Evolutionary conservation across 306 rosid species (phyloP).

Genomic region (Medicago ruthenica): DNA sequence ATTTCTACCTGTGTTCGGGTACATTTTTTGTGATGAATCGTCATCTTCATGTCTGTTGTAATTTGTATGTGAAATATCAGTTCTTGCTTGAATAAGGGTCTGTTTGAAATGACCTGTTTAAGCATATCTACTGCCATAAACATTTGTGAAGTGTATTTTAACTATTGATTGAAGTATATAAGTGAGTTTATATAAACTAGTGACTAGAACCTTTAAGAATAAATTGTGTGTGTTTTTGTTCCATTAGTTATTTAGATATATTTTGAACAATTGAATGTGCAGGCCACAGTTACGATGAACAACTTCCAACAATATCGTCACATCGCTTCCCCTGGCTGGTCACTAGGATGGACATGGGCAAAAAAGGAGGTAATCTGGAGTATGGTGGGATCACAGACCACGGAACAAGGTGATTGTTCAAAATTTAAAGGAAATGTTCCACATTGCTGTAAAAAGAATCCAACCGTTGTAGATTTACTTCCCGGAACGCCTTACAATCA

Average conservation of each 20-base stretch:
- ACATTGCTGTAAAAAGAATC: constrained; percentile 75
- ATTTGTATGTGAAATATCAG: not conserved
- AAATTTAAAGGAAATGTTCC: constrained; percentile 64
- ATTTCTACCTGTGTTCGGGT: constrained; percentile 7
- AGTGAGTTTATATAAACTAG: not conserved
- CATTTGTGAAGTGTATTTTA: constrained; percentile 1
- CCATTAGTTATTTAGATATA: constrained; percentile 17
- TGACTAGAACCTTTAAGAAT: constrained; percentile 14
- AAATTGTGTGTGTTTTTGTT: constrained; percentile 26
- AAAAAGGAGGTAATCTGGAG: constrained; percentile 90
- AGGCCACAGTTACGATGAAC: constrained; percentile 77
- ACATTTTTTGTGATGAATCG: constrained; percentile 10
- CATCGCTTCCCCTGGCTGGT: constrained; percentile 82
- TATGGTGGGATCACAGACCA: constrained; percentile 80
- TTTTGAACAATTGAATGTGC: constrained; percentile 44
- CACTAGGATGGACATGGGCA: constrained; percentile 83
- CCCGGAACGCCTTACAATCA: constrained; percentile 91
- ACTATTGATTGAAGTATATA: constrained; percentile 9
- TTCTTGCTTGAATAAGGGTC: not conserved
- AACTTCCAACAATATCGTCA: constrained; percentile 92
- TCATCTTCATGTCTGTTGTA: constrained; percentile 29
- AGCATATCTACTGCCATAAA: too few species aligned
- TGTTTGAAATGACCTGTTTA: too few species aligned
- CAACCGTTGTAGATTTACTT: constrained; percentile 74
- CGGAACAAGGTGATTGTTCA: constrained; percentile 96